Evolutionary conservation across 805 yeast genomes (phyloP).

Genomic region (Yamadazyma nakazawae): DNA sequence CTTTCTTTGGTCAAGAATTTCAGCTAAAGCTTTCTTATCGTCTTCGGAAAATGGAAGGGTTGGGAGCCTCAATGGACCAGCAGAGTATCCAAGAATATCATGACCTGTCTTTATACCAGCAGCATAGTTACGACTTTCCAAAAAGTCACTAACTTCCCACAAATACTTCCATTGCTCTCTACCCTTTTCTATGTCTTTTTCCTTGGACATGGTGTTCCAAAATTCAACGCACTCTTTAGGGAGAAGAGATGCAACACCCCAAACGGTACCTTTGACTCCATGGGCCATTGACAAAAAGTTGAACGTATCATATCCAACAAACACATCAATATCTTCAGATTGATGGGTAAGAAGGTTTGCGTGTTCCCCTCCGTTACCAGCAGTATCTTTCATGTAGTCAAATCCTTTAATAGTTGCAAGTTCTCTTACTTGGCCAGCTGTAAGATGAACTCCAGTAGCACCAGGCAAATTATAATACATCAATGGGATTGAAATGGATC

Average conservation of each 20-base stretch:
- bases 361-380: slow-evolving; percentile 11
- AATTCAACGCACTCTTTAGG: slow-evolving; percentile 15
- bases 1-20: slow-evolving; percentile 12
- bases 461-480: slow-evolving; percentile 16
- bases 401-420: slow-evolving; percentile 14
- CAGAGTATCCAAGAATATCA: slow-evolving; percentile 14
- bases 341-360: slow-evolving; percentile 15
- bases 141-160: slow-evolving; percentile 14
- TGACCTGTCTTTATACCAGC: slow-evolving; percentile 16
- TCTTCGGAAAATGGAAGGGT: slow-evolving; percentile 13
- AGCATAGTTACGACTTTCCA: slow-evolving; percentile 13
- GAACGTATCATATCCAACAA: slow-evolving; percentile 15
- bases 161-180: slow-evolving; percentile 16
- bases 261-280: slow-evolving; percentile 12
- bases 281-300: slow-evolving; percentile 14
- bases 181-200: slow-evolving; percentile 9
- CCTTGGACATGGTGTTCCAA: slow-evolving; percentile 10
- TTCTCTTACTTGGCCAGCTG: slow-evolving; percentile 12
- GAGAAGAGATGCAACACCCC: slow-evolving; percentile 16
- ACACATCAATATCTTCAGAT: slow-evolving; percentile 7
- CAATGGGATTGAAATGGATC: slow-evolving; percentile 12
- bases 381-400: slow-evolving; percentile 14
- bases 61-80: slow-evolving; percentile 15
- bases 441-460: slow-evolving; percentile 15
- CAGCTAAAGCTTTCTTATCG: slow-evolving; percentile 8